Evolutionary conservation across 805 yeast species (phyloP).

Genomic region (Ogataea wickerhamii): DNA sequence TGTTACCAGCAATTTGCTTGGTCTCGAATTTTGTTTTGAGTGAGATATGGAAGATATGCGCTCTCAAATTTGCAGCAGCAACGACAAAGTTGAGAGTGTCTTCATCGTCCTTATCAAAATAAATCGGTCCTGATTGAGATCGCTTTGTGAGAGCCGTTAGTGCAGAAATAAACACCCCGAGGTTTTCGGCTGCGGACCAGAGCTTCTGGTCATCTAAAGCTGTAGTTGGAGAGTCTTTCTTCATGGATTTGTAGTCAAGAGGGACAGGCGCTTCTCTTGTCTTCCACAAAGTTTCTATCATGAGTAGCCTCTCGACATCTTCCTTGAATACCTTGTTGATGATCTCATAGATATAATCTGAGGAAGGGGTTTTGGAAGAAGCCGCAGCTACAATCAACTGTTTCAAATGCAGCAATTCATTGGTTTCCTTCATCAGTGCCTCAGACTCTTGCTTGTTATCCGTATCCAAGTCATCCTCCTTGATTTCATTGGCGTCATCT

Average conservation of each 20-base stretch:
- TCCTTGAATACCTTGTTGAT: conserved; percentile 57
- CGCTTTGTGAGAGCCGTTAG: conserved; percentile 51
- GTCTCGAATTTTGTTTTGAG: conserved; percentile 76
- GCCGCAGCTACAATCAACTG: conserved; percentile 28
- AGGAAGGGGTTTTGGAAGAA: conserved; percentile 5
- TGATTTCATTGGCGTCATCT: conserved; percentile 29
- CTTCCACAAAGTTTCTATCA: conserved; percentile 76
- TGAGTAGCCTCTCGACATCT: conserved; percentile 75
- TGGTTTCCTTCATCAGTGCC: conserved; percentile 60
- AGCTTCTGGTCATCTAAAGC: conserved; percentile 36
- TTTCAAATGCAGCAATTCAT: conserved; percentile 55
- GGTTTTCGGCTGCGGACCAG: conserved; percentile 64
- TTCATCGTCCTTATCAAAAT: conserved; percentile 92
- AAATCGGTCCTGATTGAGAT: conserved; percentile 37
- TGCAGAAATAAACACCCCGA: conserved; percentile 53
- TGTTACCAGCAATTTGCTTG: conserved; percentile 95
- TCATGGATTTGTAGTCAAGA: conserved; percentile 32
- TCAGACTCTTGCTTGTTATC: conserved; percentile 63
- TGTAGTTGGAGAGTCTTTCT: conserved; percentile 6
- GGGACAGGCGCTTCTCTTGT: conserved; percentile 67
- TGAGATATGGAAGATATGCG: conserved; percentile 66
- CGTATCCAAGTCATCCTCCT: conserved; percentile 48
- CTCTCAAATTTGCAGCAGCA: conserved; percentile 78
- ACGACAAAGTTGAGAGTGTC: conserved; percentile 87
- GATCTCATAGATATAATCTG: conserved; percentile 40